Base-by-base conservation (phyloP, 2,329 filamentous ascomycete species). In the Pseudonectria buxi region DNA sequence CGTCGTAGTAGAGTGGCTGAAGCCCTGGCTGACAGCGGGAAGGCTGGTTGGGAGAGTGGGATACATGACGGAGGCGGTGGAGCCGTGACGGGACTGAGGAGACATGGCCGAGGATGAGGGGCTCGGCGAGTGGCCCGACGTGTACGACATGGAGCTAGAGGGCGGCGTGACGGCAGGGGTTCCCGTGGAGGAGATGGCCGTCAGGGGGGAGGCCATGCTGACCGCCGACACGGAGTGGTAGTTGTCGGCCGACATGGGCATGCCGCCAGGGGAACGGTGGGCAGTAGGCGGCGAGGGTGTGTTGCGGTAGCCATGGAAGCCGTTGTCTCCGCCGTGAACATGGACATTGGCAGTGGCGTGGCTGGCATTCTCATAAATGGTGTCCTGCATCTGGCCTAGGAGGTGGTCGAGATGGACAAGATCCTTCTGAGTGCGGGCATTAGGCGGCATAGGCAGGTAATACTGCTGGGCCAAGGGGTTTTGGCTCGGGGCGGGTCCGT, bases 331-430 rank as follows among this genome's bases (percentile, higher is more conserved):
- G 31, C 81, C 76, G 33, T 84, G 78, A 44, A 88, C 78, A 50
- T 85, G 83, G 39, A 94, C 76, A 39, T 86, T 84, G 28, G 83
- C 82, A 3, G 86, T 86, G 24, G 87, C 82, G 33, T 88, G 82
- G 51, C 81, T 86, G 36, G 88, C 81, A 59, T 83, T 94, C 65
- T 96, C 92, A 58, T 96, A 96, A 32, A 96, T 87, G 30, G 90
- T 95, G 46, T 83, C 81, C 64, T 95, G 89, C 72, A 96, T 90
- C 64, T 95, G 87, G 64, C 95, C 88, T 36, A 98, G 76, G 60
- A 96, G 86, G 56, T 88, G 84, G 60, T 96, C 92, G 54, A 96
- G 89, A 59, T 94, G 88, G 58, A 94, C 70, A 28, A 98, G 72
- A 58, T 98, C 92, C 59, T 80, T 88, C 74, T 96, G 95, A 32